phyloP scores from a whole-genome alignment of 1,284 basidiomycete species.

The Ustanciosporium gigantosporum region DNA sequence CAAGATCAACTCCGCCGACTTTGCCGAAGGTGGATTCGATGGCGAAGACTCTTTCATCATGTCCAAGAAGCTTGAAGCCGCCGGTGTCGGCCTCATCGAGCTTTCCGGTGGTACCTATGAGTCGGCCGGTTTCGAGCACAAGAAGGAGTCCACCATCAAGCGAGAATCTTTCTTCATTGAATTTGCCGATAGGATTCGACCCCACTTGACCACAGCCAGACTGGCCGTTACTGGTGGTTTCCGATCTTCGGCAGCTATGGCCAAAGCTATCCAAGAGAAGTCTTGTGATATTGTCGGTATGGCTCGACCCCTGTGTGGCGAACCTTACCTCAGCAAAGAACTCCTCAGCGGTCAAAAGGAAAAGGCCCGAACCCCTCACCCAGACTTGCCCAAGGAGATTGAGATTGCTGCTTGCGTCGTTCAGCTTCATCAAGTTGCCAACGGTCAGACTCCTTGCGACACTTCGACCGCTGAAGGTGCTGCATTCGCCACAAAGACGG shows the following conservation, averaged over 20 bases:
- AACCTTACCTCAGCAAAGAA: conserved; percentile 36
- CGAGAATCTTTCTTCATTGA: conserved; percentile 64
- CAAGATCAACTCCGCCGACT: conserved; percentile 84
- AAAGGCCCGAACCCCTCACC: conserved; percentile 18
- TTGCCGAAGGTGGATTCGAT: conserved; percentile 66
- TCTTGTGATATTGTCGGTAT: conserved; percentile 44
- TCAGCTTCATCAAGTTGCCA: conserved; percentile 26
- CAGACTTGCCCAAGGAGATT: conserved; percentile 24
- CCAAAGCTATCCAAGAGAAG: conserved; percentile 63
- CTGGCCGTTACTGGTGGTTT: conserved; percentile 81
- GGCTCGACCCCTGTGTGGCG: conserved; percentile 30
- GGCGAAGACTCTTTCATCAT: conserved; percentile 69
- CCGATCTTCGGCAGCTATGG: conserved; percentile 68
- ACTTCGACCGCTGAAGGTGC: conserved; percentile 38
- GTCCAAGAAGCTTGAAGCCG: conserved; percentile 61
- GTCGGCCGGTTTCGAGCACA: conserved; percentile 67
- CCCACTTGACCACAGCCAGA: conserved; percentile 61
- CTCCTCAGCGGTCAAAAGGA: conserved; percentile 23
- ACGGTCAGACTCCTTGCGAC: conserved; percentile 18
- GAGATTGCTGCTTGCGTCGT: conserved; percentile 32
- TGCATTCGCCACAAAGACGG: conserved; percentile 21
- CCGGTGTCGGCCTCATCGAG: conserved; percentile 76
- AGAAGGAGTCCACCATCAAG: conserved; percentile 58
- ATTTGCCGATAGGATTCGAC: conserved; percentile 61
- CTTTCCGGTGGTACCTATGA: conserved; percentile 86